These are phyloP conservation scores for Oehlia diaphana DNA, from an alignment of 192 early-diverging fungal species.

Conservation along the genomic window DNA sequence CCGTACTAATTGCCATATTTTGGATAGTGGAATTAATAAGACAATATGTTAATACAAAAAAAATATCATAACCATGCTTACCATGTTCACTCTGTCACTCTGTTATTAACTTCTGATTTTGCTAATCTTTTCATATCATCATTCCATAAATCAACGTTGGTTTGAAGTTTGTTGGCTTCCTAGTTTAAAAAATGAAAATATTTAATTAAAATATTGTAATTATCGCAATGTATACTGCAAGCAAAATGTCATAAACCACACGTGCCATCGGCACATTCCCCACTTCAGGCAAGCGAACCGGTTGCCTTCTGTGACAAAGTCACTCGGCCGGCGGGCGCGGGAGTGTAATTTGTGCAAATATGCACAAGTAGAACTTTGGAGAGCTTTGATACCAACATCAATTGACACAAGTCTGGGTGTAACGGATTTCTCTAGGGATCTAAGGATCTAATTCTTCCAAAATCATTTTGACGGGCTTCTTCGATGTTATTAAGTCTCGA, in stretches of 20 bases:
- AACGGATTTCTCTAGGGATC: no score
- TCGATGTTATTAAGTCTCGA: no score
- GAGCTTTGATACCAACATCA: no score
- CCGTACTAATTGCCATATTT: no score
- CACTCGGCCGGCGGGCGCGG: background rate
- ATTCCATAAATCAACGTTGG: background rate
- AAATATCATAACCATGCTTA: background rate
- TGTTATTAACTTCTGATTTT: background rate
- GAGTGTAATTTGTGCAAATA: background rate
- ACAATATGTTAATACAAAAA: background rate
- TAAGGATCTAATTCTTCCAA: no score
- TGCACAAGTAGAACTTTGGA: background rate
- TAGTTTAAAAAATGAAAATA: background rate
- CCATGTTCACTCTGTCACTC: constrained; percentile 12
- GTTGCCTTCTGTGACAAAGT: background rate
- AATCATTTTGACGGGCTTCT: no score
- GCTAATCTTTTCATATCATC: background rate
- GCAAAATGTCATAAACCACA: background rate
- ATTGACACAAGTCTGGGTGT: no score
- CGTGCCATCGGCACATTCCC: background rate
- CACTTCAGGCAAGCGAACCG: background rate
- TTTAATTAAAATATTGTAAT: background rate
- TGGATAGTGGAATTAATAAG: background rate
- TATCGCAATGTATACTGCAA: background rate
- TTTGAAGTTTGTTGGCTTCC: background rate